These are phyloP conservation scores for Eimeria maxima DNA, from an alignment of 169 alveolate species.

Conservation along the genomic window DNA sequence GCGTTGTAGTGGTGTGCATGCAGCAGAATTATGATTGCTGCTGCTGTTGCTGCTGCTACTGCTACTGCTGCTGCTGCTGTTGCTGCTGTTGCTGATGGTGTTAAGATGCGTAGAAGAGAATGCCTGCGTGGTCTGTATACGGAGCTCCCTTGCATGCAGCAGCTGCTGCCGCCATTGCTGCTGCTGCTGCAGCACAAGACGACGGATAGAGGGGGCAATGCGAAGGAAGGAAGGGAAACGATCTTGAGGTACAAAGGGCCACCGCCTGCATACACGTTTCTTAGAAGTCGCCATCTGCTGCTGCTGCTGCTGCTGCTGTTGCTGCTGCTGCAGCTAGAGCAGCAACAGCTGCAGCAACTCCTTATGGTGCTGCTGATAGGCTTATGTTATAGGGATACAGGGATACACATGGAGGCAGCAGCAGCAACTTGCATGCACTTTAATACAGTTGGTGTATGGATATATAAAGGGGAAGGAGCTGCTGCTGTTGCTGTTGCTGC, in stretches of 20 bases:
- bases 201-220: neutral
- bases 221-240: constrained; percentile 49
- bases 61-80: neutral
- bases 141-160: constrained; percentile 40
- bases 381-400: neutral
- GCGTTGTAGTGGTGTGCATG: neutral
- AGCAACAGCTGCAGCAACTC: neutral
- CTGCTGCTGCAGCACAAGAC: constrained; percentile 56
- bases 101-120: neutral
- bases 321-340: constrained; percentile 27
- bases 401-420: neutral
- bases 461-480: neutral
- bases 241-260: constrained; percentile 64
- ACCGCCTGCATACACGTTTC: constrained; percentile 65
- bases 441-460: too few relatives aligned
- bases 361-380: constrained; percentile 4
- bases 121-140: constrained; percentile 37
- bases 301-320: constrained; percentile 37
- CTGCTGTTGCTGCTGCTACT: neutral
- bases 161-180: constrained; percentile 49
- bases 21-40: neutral
- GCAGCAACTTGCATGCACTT: neutral
- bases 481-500: neutral
- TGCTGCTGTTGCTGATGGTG: constrained; percentile 21
- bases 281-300: constrained; percentile 52